A percentile compares a stretch with the other conserved stretches of the same genome.
These are phyloP conservation scores for Prunella vulgaris DNA, from an alignment of 257 asterid genomes.

Conservation along the genomic window DNA sequence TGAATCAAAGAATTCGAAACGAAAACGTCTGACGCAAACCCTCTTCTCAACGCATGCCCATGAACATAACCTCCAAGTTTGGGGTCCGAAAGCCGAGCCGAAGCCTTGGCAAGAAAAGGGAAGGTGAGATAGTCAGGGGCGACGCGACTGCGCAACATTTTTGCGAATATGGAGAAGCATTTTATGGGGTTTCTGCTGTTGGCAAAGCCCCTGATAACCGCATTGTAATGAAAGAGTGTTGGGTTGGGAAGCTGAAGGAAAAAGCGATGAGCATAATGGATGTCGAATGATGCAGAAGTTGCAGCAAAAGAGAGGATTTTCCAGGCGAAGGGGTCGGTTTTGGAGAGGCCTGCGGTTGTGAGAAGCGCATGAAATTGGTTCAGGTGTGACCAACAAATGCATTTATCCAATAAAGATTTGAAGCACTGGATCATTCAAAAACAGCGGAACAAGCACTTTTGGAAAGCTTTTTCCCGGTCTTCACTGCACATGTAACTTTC, in stretches of 20 bases:
- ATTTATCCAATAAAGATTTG: constrained; percentile 30
- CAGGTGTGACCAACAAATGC: constrained; percentile 44
- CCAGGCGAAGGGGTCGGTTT: constrained; percentile 31
- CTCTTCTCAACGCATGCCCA: constrained; percentile 38
- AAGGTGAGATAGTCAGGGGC: constrained; percentile 48
- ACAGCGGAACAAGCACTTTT: too few relatives aligned
- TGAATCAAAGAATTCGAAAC: constrained; percentile 66
- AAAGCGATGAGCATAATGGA: constrained; percentile 42
- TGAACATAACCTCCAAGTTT: constrained; percentile 45
- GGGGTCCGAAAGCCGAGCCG: constrained; percentile 39
- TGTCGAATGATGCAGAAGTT: constrained; percentile 28
- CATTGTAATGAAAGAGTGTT: constrained; percentile 46
- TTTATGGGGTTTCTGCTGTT: constrained; percentile 41
- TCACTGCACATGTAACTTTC: too few relatives aligned
- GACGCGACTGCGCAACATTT: constrained; percentile 40
- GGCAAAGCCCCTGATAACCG: constrained; percentile 52
- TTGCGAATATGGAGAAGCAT: constrained; percentile 32
- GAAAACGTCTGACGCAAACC: constrained; percentile 40
- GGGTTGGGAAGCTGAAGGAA: constrained; percentile 47
- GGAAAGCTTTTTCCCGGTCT: too few relatives aligned
- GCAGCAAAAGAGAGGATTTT: constrained; percentile 48
- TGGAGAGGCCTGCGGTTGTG: constrained; percentile 45
- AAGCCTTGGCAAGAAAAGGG: constrained; percentile 69
- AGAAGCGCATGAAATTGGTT: constrained; percentile 55
- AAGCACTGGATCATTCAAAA: constrained; percentile 25